These are phyloP conservation scores for Darksidea phi DNA, from an alignment of 495 filamentous ascomycete species.

Conservation along the genomic window DNA sequence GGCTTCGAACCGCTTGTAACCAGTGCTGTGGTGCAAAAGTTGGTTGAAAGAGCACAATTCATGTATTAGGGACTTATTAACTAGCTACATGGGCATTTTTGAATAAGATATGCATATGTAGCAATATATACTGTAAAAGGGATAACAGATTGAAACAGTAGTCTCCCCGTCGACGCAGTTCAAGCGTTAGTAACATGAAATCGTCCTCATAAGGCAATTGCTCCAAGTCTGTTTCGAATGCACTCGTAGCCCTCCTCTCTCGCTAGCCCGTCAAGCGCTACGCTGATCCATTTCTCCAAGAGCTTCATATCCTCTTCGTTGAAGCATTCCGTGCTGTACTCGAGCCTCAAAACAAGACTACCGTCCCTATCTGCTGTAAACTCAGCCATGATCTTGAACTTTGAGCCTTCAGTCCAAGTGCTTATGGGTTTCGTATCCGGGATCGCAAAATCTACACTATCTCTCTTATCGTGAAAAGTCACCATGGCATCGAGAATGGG, in stretches of 20 bases:
- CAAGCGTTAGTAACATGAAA: too few relatives aligned
- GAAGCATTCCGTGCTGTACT: conserved; percentile 20
- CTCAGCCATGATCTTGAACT: conserved; percentile 39
- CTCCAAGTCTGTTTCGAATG: too few relatives aligned
- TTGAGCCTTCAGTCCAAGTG: conserved; percentile 34
- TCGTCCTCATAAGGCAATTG: too few relatives aligned
- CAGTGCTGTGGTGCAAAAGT: conserved; percentile 19
- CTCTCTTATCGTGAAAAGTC: conserved; percentile 36
- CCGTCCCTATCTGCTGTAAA: conserved; percentile 14
- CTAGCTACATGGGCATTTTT: not conserved
- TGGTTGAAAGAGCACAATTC: not conserved
- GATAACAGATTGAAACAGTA: too few relatives aligned
- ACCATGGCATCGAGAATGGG: conserved; percentile 42
- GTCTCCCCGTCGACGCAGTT: too few relatives aligned
- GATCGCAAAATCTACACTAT: conserved; percentile 13
- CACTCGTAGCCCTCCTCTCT: not conserved
- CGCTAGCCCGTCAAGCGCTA: not conserved
- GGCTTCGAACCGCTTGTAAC: conserved; percentile 21
- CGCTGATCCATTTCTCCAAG: not conserved
- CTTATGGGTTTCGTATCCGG: conserved; percentile 8
- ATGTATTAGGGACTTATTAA: not conserved
- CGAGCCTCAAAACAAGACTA: conserved; percentile 15
- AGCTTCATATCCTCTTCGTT: not conserved
- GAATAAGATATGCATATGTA: too few relatives aligned
- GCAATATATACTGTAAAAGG: too few relatives aligned